Evolutionary conservation across 1,284 basidiomycete genomes (phyloP).

Genomic region (Naganishia sp.): DNA sequence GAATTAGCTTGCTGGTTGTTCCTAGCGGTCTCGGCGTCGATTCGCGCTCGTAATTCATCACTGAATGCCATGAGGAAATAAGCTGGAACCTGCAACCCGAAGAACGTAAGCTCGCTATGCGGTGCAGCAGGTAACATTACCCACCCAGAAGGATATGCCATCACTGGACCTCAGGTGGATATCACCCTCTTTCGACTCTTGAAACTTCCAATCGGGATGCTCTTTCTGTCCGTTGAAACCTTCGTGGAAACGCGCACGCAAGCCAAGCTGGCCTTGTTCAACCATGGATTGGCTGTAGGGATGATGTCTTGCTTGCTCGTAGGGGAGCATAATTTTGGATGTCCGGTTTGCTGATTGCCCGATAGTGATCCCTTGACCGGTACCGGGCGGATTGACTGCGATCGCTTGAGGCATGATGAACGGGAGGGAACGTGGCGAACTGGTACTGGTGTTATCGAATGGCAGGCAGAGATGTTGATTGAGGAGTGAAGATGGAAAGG

Average conservation of each 20-base stretch:
- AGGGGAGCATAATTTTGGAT: neutral
- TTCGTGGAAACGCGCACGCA: neutral
- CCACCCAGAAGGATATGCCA: slow-evolving; percentile 13
- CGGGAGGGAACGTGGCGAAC: neutral
- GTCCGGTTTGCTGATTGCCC: too few relatives aligned
- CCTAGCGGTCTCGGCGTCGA: neutral
- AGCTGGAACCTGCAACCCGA: slow-evolving; percentile 8
- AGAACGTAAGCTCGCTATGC: neutral
- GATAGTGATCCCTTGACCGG: neutral
- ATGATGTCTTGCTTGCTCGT: slow-evolving; percentile 2
- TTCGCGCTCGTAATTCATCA: neutral
- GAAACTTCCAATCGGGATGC: slow-evolving; percentile 15
- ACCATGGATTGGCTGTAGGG: slow-evolving; percentile 3
- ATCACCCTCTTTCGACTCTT: neutral
- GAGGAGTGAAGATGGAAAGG: too few relatives aligned
- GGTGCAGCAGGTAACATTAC: neutral
- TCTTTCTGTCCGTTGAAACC: neutral
- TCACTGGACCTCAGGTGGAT: slow-evolving; percentile 7
- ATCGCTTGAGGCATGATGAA: slow-evolving; percentile 6
- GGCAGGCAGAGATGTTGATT: too few relatives aligned
- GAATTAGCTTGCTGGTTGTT: neutral
- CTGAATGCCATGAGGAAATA: slow-evolving; percentile 26
- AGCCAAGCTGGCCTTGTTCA: slow-evolving; percentile 5
- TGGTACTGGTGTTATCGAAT: neutral
- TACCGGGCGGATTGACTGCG: neutral